phyloP scores from a whole-genome alignment of 108 stramenopile species.

The Skeletonema grethae region DNA sequence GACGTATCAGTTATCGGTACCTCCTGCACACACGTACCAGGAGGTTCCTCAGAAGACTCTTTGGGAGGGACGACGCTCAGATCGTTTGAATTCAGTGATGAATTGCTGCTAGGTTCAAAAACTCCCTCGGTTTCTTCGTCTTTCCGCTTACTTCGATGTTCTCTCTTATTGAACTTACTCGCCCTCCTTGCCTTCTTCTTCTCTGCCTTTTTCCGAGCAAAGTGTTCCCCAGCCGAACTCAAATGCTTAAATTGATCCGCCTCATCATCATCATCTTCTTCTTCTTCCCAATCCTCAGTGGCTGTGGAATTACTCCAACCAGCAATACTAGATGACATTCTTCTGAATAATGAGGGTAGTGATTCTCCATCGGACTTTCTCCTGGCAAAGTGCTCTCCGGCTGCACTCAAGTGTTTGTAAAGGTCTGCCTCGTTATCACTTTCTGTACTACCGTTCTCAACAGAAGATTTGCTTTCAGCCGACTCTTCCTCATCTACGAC shows the following conservation, averaged over 20 bases:
- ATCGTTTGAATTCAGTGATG: background rate
- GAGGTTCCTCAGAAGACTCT: no score
- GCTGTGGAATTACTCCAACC: no score
- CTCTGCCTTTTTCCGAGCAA: slow-evolving; percentile 1
- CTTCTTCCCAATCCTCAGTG: background rate
- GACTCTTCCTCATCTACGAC: background rate
- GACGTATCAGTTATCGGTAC: background rate
- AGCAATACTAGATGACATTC: background rate
- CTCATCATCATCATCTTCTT: background rate
- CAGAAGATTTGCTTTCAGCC: background rate
- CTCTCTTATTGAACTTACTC: background rate
- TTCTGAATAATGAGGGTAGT: background rate
- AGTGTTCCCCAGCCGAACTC: background rate
- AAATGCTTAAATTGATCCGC: background rate
- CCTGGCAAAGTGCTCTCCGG: background rate
- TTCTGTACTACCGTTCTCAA: background rate
- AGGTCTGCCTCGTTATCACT: background rate
- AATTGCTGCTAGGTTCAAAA: background rate
- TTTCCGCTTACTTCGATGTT: background rate
- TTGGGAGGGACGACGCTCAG: no score
- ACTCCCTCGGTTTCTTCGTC: background rate
- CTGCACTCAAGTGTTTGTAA: background rate
- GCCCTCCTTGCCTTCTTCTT: background rate
- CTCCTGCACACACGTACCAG: no score
- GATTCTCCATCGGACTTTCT: background rate